Base-by-base conservation (phyloP, 768 basidiomycete genomes). In the Cubamyces sp. region DNA sequence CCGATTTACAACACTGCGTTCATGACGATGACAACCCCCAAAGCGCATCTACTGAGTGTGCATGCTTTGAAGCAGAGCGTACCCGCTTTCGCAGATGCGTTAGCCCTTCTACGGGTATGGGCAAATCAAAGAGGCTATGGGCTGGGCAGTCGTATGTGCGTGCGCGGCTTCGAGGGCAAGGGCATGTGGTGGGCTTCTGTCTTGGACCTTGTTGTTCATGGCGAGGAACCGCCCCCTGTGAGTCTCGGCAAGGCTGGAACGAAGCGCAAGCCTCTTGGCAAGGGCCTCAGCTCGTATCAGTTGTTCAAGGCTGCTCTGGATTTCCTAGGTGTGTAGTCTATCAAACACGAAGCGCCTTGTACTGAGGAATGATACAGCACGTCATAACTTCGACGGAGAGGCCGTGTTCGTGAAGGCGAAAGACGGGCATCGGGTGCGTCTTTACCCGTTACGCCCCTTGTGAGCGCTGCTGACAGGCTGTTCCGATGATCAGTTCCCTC, bases 281-380 rank as follows among this genome's bases (percentile, higher is more conserved):
- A 82, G 58, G 91, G 94, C 1, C 71, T 98, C 66, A 95, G 92
- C 63, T 91, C 92, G 21, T 97, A 96, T 75, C 94, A 96, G 71
- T 79, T 96, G 28, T 90, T 98, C 73, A 85, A 90, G 66, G 93
- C 91, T 37, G 88, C 86, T 0, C 75, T 96, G 66, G 92, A 95
- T 71, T 88, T 95, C 69, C 72, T 98, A 23, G 84, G 94, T 94
- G 70, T 65, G 88, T 70, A 2, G 26, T n/a, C 52, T 23, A 41
- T 8, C 6, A 3, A 5, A 34, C 21, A n/a, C 3, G 25, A 0
- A 30, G 21, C 9, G 28, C 19, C 23, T 56, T 15, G 42, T 64
- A 23, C 34, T 43, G 19, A 49, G 58, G 1, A 7, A 12, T 42
- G 9, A 0, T 50, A 1, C 56, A 95, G 93, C 90, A 4, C 87